phyloP scores from a whole-genome alignment of 2,329 filamentous ascomycete genomes.

The Esteya vermicola region DNA sequence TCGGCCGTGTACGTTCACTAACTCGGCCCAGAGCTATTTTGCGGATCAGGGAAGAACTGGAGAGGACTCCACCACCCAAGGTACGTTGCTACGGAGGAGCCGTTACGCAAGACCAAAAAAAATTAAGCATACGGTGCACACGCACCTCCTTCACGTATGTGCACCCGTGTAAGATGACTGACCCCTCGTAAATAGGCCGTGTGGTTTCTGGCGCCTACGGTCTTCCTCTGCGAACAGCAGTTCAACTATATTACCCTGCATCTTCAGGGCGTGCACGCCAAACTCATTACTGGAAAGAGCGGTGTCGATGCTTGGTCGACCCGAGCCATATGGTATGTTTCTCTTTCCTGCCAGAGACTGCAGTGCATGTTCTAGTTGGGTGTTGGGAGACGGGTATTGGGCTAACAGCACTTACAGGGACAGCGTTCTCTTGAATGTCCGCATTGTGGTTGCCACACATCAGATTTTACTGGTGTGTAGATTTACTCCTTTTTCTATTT shows the following conservation, averaged over 20 bases:
- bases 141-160: too few relatives aligned
- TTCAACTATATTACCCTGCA: constrained; percentile 42
- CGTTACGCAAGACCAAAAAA: too few relatives aligned
- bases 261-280: constrained; percentile 43
- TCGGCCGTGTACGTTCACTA: not conserved
- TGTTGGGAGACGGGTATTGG: not conserved
- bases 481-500: not conserved
- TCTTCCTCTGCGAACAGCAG: constrained; percentile 55
- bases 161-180: too few relatives aligned
- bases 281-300: constrained; percentile 52
- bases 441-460: constrained; percentile 66
- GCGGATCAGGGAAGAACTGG: constrained; percentile 51
- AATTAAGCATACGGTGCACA: too few relatives aligned
- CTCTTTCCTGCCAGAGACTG: constrained; percentile 25
- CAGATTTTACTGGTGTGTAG: constrained; percentile 42
- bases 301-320: constrained; percentile 61
- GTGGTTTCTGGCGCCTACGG: constrained; percentile 63
- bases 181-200: constrained; percentile 34
- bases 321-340: constrained; percentile 35
- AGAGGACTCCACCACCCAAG: constrained; percentile 36
- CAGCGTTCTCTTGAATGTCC: constrained; percentile 44
- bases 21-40: constrained; percentile 41
- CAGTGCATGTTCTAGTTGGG: not conserved
- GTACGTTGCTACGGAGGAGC: constrained; percentile 13
- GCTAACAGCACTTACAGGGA: constrained; percentile 30